Conservation (phyloP, 148 eudicot species). For the Beta vulgaris region DNA sequence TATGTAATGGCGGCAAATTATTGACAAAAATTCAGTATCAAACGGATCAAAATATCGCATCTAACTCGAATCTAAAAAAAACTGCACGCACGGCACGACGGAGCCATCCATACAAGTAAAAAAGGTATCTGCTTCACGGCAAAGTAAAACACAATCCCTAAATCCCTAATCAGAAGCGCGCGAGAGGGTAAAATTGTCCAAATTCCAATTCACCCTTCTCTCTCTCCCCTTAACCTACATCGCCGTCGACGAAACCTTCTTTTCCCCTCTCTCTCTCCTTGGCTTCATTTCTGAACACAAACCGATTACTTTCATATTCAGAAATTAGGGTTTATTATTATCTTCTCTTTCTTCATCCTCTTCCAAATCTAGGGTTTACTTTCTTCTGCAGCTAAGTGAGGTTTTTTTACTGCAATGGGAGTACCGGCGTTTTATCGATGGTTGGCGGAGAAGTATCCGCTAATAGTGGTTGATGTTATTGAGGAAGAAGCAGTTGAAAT, state of each 20-base stretch:
- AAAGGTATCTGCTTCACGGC: too few relatives aligned
- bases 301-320: background rate
- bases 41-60: background rate
- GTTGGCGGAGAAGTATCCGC: constrained; percentile 98
- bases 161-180: background rate
- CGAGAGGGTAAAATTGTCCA: background rate
- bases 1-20: too few relatives aligned
- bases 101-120: background rate
- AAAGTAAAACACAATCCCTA: too few relatives aligned
- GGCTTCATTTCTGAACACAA: background rate
- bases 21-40: too few relatives aligned
- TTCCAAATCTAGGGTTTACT: background rate
- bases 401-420: constrained; percentile 46
- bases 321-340: background rate
- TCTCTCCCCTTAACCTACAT: background rate
- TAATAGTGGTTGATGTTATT: constrained; percentile 71
- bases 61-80: background rate
- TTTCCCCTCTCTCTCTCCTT: background rate
- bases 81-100: background rate
- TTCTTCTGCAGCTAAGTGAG: background rate
- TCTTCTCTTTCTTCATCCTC: background rate
- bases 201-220: background rate
- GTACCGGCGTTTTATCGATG: constrained; percentile 97
- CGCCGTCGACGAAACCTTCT: background rate
- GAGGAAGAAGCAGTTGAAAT: constrained; percentile 76